These are phyloP conservation scores for Schrenkiella parvula DNA, from an alignment of 345 rosid genomes.

Conservation along the genomic window DNA sequence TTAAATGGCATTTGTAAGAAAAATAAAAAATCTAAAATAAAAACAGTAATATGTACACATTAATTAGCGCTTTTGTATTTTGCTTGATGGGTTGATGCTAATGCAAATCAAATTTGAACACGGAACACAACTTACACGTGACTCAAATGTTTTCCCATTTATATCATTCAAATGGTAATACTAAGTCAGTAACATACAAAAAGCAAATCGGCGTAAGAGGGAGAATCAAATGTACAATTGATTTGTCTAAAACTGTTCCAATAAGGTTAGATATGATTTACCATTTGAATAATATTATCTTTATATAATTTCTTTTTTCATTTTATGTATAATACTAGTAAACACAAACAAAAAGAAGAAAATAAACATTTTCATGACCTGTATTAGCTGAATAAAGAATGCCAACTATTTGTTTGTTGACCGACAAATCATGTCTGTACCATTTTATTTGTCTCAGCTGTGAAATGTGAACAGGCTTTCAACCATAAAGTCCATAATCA, in stretches of 20 bases:
- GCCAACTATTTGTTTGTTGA: conserved; percentile 4
- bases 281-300: too few relatives aligned
- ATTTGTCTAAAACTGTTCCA: too few relatives aligned
- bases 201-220: background rate
- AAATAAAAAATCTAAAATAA: too few relatives aligned
- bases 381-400: too few relatives aligned
- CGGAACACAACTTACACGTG: background rate
- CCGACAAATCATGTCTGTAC: background rate
- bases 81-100: background rate
- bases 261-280: too few relatives aligned
- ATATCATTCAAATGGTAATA: background rate
- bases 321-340: too few relatives aligned
- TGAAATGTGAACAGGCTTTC: background rate
- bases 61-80: background rate
- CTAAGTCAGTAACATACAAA: too few relatives aligned
- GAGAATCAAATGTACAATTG: too few relatives aligned
- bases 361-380: too few relatives aligned
- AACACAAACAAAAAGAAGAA: too few relatives aligned
- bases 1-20: background rate
- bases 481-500: background rate
- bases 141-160: background rate
- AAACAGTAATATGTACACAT: background rate
- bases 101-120: conserved; percentile 1
- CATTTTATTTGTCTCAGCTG: background rate
- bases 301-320: too few relatives aligned